Evolutionary conservation across 1,284 basidiomycete genomes (phyloP).

Genomic region (Meira miltonrushii): DNA sequence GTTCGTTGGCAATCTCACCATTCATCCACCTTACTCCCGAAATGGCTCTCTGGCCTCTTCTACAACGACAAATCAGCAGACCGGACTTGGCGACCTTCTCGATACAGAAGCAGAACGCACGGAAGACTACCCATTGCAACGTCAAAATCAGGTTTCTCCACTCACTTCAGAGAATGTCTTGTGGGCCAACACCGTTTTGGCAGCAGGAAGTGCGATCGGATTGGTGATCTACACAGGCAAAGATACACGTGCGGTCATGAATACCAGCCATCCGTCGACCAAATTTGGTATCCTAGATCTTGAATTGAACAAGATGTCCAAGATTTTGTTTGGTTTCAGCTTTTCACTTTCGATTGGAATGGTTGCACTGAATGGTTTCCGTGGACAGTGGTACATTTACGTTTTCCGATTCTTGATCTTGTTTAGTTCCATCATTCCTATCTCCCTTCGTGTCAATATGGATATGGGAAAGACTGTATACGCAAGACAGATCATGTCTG

Average conservation of each 20-base stretch:
- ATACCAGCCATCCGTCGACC: constrained; percentile 91
- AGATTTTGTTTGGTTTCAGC: constrained; percentile 92
- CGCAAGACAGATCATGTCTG: constrained; percentile 87
- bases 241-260: constrained; percentile 97
- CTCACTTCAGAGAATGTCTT: constrained; percentile 83
- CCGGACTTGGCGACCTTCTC: constrained; percentile 51
- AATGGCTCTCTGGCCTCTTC: too few species aligned
- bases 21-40: constrained; percentile 55
- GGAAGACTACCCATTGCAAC: constrained; percentile 53
- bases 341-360: constrained; percentile 84
- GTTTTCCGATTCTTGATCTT: constrained; percentile 94
- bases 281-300: constrained; percentile 87
- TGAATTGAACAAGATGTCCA: constrained; percentile 92
- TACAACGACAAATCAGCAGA: constrained; percentile 36
- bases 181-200: constrained; percentile 96
- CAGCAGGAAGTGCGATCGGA: constrained; percentile 86
- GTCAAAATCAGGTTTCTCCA: constrained; percentile 41
- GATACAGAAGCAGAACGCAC: constrained; percentile 13
- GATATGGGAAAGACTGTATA: constrained; percentile 99
- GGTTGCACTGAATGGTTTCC: constrained; percentile 92
- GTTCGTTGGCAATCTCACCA: constrained; percentile 85
- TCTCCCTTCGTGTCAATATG: constrained; percentile 94
- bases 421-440: constrained; percentile 97
- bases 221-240: constrained; percentile 89
- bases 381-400: constrained; percentile 92